Evolutionary conservation across 371 early-diverging fungal genomes (phyloP).

Genomic region (Apophysomyces sp.): DNA sequence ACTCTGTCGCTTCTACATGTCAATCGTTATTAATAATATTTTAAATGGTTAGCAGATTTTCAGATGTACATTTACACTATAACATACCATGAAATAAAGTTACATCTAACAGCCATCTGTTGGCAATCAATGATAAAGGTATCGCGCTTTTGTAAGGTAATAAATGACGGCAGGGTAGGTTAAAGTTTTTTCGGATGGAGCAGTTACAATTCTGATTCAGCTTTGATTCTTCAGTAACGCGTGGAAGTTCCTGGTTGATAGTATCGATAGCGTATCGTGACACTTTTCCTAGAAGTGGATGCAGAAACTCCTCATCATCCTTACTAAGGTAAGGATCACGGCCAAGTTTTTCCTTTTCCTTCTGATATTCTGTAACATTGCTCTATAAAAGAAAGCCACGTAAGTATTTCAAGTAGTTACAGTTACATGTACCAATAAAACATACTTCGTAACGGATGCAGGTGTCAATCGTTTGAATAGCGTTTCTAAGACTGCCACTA

Average conservation of each 20-base stretch:
- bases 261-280: neutral
- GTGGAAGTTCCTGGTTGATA: neutral
- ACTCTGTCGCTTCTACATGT: neutral
- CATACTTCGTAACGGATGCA: too few relatives aligned
- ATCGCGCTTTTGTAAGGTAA: neutral
- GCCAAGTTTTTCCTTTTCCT: neutral
- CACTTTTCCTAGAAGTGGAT: neutral
- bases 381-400: neutral
- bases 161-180: neutral
- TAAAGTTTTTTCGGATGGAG: neutral
- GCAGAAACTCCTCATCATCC: neutral
- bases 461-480: too few relatives aligned
- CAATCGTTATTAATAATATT: neutral
- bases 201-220: neutral
- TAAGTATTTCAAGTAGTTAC: too few relatives aligned
- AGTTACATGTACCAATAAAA: too few relatives aligned
- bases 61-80: neutral
- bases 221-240: neutral
- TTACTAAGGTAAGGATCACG: neutral
- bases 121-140: neutral
- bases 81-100: neutral
- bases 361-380: neutral
- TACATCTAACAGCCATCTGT: neutral
- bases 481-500: too few relatives aligned
- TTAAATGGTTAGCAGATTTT: neutral